Base-by-base conservation (phyloP, 2,329 filamentous ascomycete species). In the Colletotrichum falcatum region DNA sequence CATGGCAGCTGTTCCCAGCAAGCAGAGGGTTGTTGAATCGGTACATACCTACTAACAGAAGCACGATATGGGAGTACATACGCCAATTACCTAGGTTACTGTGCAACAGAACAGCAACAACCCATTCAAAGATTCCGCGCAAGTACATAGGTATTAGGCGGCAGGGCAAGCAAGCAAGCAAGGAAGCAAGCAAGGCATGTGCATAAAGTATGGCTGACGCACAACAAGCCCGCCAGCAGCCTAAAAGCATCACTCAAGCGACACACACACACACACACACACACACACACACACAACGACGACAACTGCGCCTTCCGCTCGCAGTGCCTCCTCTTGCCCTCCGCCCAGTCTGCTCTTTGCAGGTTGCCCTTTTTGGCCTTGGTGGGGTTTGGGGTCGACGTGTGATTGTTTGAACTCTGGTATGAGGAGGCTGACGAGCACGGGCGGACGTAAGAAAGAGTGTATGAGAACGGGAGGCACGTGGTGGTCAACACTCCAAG, bases 351-450 rank as follows among this genome's bases (percentile, higher is more conserved):
- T 35, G 33, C 49, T 53, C 35, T 56, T 18, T 28, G 35, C 48
- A 39, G 35, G 33, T 56, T 56, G 42, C 54, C 66, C 23, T 69
- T 42, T 66, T 54, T 18, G 59, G 65, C n/a, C 16, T 23, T 65
- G 56, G 28, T n/a, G n/a, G 23, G 11, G 59, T 42, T 26, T 58
- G 61, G 54, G 30, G 42, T 54, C 26, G 49, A 30, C 53, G 28
- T 55, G 33, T 55, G 33, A 28, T 39, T 44, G 54, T 70, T 66
- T 58, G 67, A 66, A 46, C 55, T 46, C 59, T 49, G n/a, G 59
- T 8, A 30, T 35, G 58, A 44, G n/a, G 26, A 16, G 30, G 48
- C 28, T 30, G 35, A 26, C 46, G 37, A 59, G 48, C 23, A 56
- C 46, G 23, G 37, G 23, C 28, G 7, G 42, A 35, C 42, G 33